Conservation (phyloP, 805 yeast species). For the Suhomyces tanzawaensis region DNA sequence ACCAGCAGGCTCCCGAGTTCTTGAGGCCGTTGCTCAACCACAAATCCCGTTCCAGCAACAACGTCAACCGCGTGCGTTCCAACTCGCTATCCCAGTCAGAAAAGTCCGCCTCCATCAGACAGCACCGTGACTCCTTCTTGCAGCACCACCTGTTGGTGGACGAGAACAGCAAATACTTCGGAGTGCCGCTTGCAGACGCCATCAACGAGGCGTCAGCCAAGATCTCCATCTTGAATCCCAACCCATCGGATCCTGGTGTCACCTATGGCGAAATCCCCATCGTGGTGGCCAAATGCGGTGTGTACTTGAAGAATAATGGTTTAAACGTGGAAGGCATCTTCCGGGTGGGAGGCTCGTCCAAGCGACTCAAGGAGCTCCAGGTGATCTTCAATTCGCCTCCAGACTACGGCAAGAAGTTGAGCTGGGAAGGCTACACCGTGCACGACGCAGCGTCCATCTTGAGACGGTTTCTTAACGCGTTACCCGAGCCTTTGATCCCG, state of each 20-base stretch:
- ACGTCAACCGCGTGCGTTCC: constrained; percentile 38
- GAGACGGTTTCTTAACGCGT: constrained; percentile 78
- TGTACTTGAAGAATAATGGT: constrained; percentile 74
- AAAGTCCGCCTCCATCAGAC: constrained; percentile 34
- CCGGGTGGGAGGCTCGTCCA: constrained; percentile 87
- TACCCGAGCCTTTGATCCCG: constrained; percentile 92
- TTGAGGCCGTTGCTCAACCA: constrained; percentile 49
- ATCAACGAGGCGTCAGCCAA: constrained; percentile 74
- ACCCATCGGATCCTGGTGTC: constrained; percentile 54
- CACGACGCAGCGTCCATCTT: constrained; percentile 95
- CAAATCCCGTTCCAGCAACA: constrained; percentile 50
- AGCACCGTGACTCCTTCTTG: constrained; percentile 51
- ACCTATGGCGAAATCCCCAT: constrained; percentile 88
- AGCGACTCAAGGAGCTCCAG: constrained; percentile 84
- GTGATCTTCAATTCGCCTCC: constrained; percentile 83
- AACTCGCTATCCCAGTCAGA: constrained; percentile 33
- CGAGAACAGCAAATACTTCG: constrained; percentile 63
- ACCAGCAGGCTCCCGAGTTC: constrained; percentile 19
- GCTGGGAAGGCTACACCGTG: constrained; percentile 92
- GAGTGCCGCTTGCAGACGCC: constrained; percentile 71
- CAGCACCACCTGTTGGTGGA: constrained; percentile 42
- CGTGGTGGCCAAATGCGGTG: constrained; percentile 95
- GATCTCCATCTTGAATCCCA: constrained; percentile 56
- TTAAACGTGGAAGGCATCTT: constrained; percentile 86
- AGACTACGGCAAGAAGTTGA: constrained; percentile 78